Base-by-base conservation (phyloP, 2,329 filamentous ascomycete species). In the Podosphaera fusca region DNA sequence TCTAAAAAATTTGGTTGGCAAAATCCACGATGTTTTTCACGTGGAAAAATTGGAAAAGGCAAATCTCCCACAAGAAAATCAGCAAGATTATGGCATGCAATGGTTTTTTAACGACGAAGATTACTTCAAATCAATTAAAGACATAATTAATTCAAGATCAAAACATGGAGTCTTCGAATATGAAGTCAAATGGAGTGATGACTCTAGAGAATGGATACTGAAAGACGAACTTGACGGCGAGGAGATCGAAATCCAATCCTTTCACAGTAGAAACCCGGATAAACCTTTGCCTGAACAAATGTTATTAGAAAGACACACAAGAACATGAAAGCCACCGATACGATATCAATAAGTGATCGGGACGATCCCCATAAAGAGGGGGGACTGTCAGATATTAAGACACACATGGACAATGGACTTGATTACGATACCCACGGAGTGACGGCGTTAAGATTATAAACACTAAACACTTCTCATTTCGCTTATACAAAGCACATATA, bases 1-100 rank as follows among this genome's bases (percentile, higher is more conserved):
- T 5, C 31, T 58, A 35, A 49, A 30, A 30, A 34, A 47, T 10
- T 33, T 30, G 29, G 55, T 56, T 3, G 50, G 42, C 21, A 34
- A 53, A 29, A 58, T 56, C 1, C 45, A 58, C 47, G 45, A 49
- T 10, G n/a, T 47, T 7, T 58, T 58, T 29, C 54, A 58, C 35
- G 52, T 56, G 30, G 33, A 53, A 29, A 53, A 38, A 29, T 38
- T 53, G 10, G 14, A 53, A 36, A 53, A 53, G 35, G 31, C 31
- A n/a, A 53, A 2, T 3, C 2, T 12, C 7, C 33, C 50, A 21
- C 50, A 53, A 53, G 9, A 36, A 4, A 6, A 35, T 1, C 50
- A 38, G 29, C n/a, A 53, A 9, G 50, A 52, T n/a, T 53, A 38
- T 36, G 21, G 33, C 21, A 21, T 38, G 14, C 5, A 53, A 53